Evolutionary conservation across 2,329 filamentous ascomycete genomes (phyloP).

Genomic region (Meredithiella fracta): DNA sequence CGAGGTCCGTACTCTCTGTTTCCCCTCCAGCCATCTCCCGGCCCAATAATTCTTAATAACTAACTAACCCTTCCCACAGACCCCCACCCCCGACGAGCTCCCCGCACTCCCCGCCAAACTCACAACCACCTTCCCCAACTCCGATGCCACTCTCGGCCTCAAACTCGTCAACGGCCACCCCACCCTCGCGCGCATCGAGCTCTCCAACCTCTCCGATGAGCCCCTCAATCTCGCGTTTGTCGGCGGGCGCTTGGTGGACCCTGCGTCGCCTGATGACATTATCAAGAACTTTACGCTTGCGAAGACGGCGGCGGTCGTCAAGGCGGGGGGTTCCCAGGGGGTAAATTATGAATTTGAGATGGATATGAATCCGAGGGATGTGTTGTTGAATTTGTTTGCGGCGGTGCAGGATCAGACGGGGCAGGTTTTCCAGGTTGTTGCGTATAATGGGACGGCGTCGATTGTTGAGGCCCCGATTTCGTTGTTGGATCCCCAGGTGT

Average conservation of each 20-base stretch:
- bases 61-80: slow-evolving; percentile 1
- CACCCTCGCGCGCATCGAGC: slow-evolving; percentile 64
- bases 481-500: slow-evolving; percentile 94
- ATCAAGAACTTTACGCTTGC: slow-evolving; percentile 73
- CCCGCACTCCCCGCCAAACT: slow-evolving; percentile 22
- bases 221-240: slow-evolving; percentile 63
- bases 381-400: slow-evolving; percentile 60
- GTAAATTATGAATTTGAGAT: slow-evolving; percentile 72
- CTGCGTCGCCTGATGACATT: slow-evolving; percentile 32
- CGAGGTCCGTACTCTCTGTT: background rate
- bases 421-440: slow-evolving; percentile 56
- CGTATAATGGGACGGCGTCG: slow-evolving; percentile 67
- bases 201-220: slow-evolving; percentile 67
- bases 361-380: slow-evolving; percentile 84
- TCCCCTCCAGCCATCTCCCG: background rate
- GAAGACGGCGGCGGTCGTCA: slow-evolving; percentile 57
- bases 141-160: slow-evolving; percentile 71
- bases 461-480: slow-evolving; percentile 83
- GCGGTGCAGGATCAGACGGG: slow-evolving; percentile 53
- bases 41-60: slow-evolving; percentile 8
- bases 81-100: slow-evolving; percentile 2
- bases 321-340: slow-evolving; percentile 57
- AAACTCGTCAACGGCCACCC: slow-evolving; percentile 88
- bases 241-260: slow-evolving; percentile 54
- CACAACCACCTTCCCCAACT: slow-evolving; percentile 47